Base-by-base conservation (phyloP, 768 basidiomycete species). In the Serendipita sp. region DNA sequence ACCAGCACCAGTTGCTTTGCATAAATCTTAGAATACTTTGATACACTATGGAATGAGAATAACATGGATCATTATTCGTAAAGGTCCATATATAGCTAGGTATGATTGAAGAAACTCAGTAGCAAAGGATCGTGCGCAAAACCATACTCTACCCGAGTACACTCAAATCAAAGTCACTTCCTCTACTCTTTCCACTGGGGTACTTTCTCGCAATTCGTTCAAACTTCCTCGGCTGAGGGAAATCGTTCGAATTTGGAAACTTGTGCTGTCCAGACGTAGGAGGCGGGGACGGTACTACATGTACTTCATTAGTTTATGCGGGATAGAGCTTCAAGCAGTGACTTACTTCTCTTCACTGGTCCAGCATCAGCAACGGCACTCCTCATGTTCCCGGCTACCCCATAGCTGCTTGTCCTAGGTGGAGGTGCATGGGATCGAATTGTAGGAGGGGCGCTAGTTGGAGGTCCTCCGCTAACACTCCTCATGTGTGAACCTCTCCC, bases 151-250 rank as follows among this genome's bases (percentile, higher is more conserved):
- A 66, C 34, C 45, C 66, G 30, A 70, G 35, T 28, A 58, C 36
- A 32, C 64, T 54, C 36, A 81, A 66, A 74, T 89, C 81, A 75
- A 90, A 91, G 64, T 82, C 79, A 69, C 85, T 84, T n/a, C 90
- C 90, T 65, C 78, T 78, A 69, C 77, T 75, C 63, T 84, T 82
- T 35, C 87, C 86, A 70, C 83, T 84, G 11, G 73, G 75, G 71
- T 93, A 93, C 46, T 76, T 76, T 70, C 79, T 85, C 34, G 72
- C 69, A 36, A 71, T 75, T 3, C 73, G 70, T 41, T 72, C 71
- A 72, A 90, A 91, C 32, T 77, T 76, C 45, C 88, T 81, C 3
- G 90, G 90, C 13, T 84, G 83, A 0, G 90, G 90, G 71, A 91
- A 90, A 62, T 85, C 88, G 13, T 77, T 75, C n/a, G 68, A 67